Conservation (phyloP, 225 moss, liverwort and hornwort genomes). For the Polytrichum commune region DNA sequence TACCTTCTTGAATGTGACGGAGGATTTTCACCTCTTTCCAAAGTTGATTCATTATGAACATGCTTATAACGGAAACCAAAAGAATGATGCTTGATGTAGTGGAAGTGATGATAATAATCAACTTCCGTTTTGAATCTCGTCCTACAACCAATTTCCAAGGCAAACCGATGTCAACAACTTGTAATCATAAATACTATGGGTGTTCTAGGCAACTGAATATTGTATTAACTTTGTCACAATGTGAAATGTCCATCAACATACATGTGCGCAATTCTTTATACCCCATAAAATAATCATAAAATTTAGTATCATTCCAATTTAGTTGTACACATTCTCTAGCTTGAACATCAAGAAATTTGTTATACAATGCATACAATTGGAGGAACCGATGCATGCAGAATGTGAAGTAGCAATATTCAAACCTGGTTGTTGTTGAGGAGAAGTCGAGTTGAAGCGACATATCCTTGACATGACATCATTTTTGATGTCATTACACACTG, state of each 20-base stretch:
- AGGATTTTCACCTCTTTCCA: not conserved
- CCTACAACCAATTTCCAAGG: not conserved
- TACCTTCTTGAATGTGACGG: not conserved
- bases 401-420: not conserved
- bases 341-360: not conserved
- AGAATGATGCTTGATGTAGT: not conserved
- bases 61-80: not conserved
- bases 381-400: not conserved
- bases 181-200: too few relatives aligned
- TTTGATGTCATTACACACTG: not conserved
- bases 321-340: not conserved
- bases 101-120: not conserved
- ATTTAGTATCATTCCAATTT: not conserved
- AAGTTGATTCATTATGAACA: not conserved
- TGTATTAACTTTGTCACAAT: too few relatives aligned
- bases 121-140: not conserved
- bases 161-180: too few relatives aligned
- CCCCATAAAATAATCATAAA: not conserved
- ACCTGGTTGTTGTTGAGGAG: not conserved
- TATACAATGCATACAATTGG: not conserved
- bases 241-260: not conserved
- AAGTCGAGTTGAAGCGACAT: not conserved
- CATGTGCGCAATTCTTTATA: not conserved
- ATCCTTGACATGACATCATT: not conserved
- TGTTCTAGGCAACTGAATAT: too few relatives aligned